phyloP scores from a whole-genome alignment of 192 early-diverging fungal species.

The Coemansia sp. region DNA sequence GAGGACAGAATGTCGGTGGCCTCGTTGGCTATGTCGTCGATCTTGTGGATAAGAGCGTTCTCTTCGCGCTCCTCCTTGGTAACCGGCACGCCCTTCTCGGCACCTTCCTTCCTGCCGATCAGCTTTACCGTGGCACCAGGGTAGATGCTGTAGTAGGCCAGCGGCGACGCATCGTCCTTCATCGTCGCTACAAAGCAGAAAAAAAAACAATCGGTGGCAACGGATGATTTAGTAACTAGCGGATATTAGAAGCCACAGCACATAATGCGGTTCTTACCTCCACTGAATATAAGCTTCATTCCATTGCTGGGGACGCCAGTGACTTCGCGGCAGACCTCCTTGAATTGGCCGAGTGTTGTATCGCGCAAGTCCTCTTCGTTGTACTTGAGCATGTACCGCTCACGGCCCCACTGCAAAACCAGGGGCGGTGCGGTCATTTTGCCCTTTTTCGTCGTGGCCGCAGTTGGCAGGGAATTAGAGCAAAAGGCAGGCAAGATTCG shows the following conservation, averaged over 20 bases:
- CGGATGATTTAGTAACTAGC: not conserved
- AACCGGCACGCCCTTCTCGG: slow-evolving; percentile 27
- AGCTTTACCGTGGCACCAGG: slow-evolving; percentile 72
- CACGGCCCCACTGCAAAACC: slow-evolving; percentile 52
- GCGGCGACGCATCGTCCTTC: slow-evolving; percentile 72
- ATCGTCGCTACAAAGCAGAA: slow-evolving; percentile 55
- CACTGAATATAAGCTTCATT: slow-evolving; percentile 71
- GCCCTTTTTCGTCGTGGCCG: slow-evolving; percentile 6
- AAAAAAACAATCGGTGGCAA: not conserved
- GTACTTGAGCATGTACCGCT: slow-evolving; percentile 52
- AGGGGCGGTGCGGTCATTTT: slow-evolving; percentile 52
- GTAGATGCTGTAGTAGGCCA: slow-evolving; percentile 71
- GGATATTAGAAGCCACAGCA: not conserved
- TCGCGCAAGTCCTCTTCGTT: slow-evolving; percentile 46
- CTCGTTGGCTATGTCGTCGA: slow-evolving; percentile 49
- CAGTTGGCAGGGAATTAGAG: slow-evolving; percentile 3
- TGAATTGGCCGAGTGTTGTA: slow-evolving; percentile 70
- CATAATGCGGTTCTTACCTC: slow-evolving; percentile 56
- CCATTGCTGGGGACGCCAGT: slow-evolving; percentile 75
- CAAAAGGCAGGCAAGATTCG: slow-evolving; percentile 20
- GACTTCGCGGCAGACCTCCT: slow-evolving; percentile 67
- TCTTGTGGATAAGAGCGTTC: slow-evolving; percentile 45
- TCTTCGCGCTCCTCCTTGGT: slow-evolving; percentile 51
- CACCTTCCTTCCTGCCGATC: slow-evolving; percentile 57
- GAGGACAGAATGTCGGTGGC: slow-evolving; percentile 43